A percentile compares a stretch with the other conserved stretches of the same genome.
Conservation (phyloP, 169 alveolate genomes). For the Babesia gibsoni region DNA sequence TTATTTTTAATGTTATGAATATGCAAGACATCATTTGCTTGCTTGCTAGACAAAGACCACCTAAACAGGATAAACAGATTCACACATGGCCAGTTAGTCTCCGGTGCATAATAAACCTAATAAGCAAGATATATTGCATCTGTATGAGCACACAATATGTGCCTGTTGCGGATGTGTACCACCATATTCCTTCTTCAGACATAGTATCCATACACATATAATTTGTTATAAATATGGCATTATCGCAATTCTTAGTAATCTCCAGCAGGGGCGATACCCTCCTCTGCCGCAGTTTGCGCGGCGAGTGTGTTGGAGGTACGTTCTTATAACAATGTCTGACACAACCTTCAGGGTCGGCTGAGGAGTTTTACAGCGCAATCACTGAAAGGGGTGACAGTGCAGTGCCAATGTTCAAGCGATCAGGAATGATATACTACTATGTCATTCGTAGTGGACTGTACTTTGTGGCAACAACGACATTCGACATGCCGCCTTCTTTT, state of each 20-base stretch:
- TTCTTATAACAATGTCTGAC: neutral
- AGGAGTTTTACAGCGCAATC: constrained; percentile 88
- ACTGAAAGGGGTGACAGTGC: constrained; percentile 78
- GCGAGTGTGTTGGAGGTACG: constrained; percentile 26
- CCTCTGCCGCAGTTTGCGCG: constrained; percentile 35
- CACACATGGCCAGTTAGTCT: no score
- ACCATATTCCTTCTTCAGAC: no score
- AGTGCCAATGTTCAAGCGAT: constrained; percentile 71
- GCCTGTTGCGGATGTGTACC: no score
- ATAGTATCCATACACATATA: no score
- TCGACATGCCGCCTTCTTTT: constrained; percentile 90
- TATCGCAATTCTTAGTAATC: constrained; percentile 46
- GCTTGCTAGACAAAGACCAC: no score
- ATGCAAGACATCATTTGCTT: no score
- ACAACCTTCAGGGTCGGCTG: constrained; percentile 81
- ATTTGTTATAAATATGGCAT: constrained; percentile 44
- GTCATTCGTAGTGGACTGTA: constrained; percentile 81
- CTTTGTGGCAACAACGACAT: constrained; percentile 89
- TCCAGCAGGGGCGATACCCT: constrained; percentile 52
- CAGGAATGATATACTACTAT: constrained; percentile 85
- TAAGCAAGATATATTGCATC: no score
- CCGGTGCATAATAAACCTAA: no score
- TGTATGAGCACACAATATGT: no score
- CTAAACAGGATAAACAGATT: no score
- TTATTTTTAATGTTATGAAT: no score